Evolutionary conservation across 139 green algal genomes (phyloP).

Genomic region (Picochlorum sp.): DNA sequence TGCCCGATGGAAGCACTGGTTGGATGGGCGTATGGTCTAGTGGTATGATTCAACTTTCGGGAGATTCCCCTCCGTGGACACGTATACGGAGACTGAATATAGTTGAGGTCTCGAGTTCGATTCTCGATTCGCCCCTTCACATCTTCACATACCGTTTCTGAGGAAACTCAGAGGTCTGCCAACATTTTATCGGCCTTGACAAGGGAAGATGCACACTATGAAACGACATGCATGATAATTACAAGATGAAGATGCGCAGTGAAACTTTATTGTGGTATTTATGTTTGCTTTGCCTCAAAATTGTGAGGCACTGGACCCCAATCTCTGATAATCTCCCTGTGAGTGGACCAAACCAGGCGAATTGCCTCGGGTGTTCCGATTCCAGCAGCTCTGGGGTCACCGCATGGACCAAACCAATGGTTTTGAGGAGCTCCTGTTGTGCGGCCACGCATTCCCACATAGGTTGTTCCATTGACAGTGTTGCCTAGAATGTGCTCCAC

Average conservation of each 20-base stretch:
- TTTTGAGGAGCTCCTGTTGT: constrained; percentile 94
- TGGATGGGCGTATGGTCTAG: too few species aligned
- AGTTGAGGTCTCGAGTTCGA: too few species aligned
- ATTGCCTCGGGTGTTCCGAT: constrained; percentile 97
- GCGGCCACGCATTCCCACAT: constrained; percentile 75
- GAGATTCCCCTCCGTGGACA: too few species aligned
- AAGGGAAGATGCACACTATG: too few species aligned
- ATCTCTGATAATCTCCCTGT: constrained; percentile 45
- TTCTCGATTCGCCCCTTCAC: too few species aligned
- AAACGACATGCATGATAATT: too few species aligned
- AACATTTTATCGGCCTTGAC: too few species aligned
- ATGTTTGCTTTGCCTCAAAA: constrained; percentile 14
- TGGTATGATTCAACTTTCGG: too few species aligned
- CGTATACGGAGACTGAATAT: too few species aligned
- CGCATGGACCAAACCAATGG: constrained; percentile 96
- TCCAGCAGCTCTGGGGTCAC: constrained; percentile 84
- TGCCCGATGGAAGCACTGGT: too few species aligned
- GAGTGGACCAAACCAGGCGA: constrained; percentile 87
- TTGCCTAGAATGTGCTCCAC: constrained; percentile 67
- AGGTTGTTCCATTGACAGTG: constrained; percentile 98
- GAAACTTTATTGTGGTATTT: background rate
- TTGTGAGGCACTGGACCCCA: constrained; percentile 18
- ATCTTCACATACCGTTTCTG: too few species aligned
- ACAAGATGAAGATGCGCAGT: background rate
- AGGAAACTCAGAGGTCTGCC: too few species aligned